Evolutionary conservation across 2,329 filamentous ascomycete genomes (phyloP).

Genomic region (Fusarium proliferatum): DNA sequence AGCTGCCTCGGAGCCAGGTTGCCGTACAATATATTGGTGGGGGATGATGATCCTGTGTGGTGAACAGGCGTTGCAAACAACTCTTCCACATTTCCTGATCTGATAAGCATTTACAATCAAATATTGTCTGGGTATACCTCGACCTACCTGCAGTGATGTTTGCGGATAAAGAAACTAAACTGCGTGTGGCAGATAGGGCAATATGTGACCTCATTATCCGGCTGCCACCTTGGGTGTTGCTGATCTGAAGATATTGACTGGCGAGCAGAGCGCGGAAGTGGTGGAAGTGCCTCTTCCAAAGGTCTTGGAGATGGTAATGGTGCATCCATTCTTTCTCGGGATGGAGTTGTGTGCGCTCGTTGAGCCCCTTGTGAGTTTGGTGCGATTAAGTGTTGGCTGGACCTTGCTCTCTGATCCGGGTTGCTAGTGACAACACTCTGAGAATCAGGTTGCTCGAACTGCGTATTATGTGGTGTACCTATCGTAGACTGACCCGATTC

Average conservation of each 20-base stretch:
- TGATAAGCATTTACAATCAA: constrained; percentile 24
- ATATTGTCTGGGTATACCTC: not conserved
- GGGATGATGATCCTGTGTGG: constrained; percentile 96
- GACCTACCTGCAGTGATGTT: constrained; percentile 88
- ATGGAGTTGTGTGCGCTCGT: constrained; percentile 33
- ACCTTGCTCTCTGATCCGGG: not conserved
- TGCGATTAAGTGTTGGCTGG: constrained; percentile 3
- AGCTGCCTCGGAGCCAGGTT: constrained; percentile 63
- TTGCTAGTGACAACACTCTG: not conserved
- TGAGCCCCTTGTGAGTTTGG: constrained; percentile 19
- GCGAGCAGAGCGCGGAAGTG: constrained; percentile 32
- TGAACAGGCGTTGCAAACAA: constrained; percentile 90
- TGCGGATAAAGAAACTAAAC: constrained; percentile 87
- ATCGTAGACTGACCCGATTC: constrained; percentile 5
- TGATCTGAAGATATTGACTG: constrained; percentile 54
- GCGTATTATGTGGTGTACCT: constrained; percentile 3
- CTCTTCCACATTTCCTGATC: constrained; percentile 85
- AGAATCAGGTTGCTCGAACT: not conserved
- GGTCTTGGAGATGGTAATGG: constrained; percentile 38
- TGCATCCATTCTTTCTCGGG: constrained; percentile 45
- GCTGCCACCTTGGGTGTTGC: constrained; percentile 84
- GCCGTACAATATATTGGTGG: constrained; percentile 89
- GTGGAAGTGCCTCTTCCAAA: constrained; percentile 30
- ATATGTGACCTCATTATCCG: constrained; percentile 81
- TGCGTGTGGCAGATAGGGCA: constrained; percentile 86